phyloP scores from a whole-genome alignment of 768 basidiomycete species.

The Leccinum pellstonianum region DNA sequence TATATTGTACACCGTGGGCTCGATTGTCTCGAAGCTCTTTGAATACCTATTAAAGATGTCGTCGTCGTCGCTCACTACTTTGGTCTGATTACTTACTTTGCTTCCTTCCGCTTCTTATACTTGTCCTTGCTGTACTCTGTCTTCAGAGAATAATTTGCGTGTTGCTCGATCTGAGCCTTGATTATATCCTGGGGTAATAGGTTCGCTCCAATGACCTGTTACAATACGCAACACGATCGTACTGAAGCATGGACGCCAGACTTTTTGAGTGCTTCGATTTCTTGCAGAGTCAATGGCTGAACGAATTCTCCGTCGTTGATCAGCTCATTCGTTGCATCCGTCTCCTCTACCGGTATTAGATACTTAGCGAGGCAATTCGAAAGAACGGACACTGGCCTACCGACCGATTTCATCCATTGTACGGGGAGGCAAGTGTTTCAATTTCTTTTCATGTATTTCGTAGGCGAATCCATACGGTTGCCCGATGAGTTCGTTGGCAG shows the following conservation, averaged over 20 bases:
- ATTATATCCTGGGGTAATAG: slow-evolving; percentile 79
- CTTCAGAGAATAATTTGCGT: slow-evolving; percentile 89
- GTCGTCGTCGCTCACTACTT: not conserved
- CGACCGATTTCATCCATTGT: slow-evolving; percentile 79
- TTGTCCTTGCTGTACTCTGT: slow-evolving; percentile 99
- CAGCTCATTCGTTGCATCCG: slow-evolving; percentile 93
- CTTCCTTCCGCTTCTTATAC: slow-evolving; percentile 94
- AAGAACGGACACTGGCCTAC: slow-evolving; percentile 9
- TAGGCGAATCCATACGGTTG: slow-evolving; percentile 88
- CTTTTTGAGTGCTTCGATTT: slow-evolving; percentile 81
- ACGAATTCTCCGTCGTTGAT: slow-evolving; percentile 87
- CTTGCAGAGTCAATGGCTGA: slow-evolving; percentile 77
- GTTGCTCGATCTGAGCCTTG: slow-evolving; percentile 88
- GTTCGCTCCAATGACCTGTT: slow-evolving; percentile 8
- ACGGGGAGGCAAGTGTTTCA: slow-evolving; percentile 59
- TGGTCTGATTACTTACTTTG: slow-evolving; percentile 62
- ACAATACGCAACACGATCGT: slow-evolving; percentile 25
- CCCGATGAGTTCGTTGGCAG: slow-evolving; percentile 71
- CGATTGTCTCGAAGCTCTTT: slow-evolving; percentile 82
- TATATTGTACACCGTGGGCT: slow-evolving; percentile 85
- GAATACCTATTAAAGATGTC: slow-evolving; percentile 59
- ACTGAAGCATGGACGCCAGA: slow-evolving; percentile 80
- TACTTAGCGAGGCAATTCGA: slow-evolving; percentile 4
- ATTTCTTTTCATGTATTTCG: slow-evolving; percentile 74
- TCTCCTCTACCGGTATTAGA: slow-evolving; percentile 67